Evolutionary conservation across 129 eudicot genomes (phyloP).

Genomic region (Centrapalus pauciflorus): DNA sequence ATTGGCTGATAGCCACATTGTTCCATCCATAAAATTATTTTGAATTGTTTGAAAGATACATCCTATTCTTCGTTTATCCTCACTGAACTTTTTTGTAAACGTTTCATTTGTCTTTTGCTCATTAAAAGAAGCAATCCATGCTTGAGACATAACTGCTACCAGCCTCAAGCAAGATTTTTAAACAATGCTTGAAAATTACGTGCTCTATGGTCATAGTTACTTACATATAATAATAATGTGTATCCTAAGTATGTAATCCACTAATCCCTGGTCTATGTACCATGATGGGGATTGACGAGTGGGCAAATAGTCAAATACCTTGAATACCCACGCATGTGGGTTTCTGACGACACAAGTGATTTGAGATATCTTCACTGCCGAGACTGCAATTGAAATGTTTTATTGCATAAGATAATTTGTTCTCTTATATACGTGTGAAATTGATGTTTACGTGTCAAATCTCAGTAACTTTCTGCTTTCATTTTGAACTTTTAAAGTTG

Average conservation of each 20-base stretch:
- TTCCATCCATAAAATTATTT: too few species aligned
- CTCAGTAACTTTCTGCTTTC: slow-evolving; percentile 5
- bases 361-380: background rate
- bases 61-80: too few species aligned
- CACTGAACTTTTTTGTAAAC: too few species aligned
- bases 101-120: too few species aligned
- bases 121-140: too few species aligned
- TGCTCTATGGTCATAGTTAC: background rate
- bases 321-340: too few species aligned
- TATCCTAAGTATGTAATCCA: background rate
- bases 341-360: too few species aligned
- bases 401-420: background rate
- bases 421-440: background rate
- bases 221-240: background rate
- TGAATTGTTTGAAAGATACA: too few species aligned
- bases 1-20: background rate
- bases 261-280: background rate
- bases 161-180: background rate
- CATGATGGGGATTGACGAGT: background rate
- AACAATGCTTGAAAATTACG: too few species aligned
- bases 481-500: background rate
- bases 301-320: too few species aligned
- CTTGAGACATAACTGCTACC: too few species aligned
- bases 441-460: background rate
- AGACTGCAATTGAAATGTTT: background rate